Conservation (phyloP, 1,284 basidiomycete species). For the Moniliella sp. region DNA sequence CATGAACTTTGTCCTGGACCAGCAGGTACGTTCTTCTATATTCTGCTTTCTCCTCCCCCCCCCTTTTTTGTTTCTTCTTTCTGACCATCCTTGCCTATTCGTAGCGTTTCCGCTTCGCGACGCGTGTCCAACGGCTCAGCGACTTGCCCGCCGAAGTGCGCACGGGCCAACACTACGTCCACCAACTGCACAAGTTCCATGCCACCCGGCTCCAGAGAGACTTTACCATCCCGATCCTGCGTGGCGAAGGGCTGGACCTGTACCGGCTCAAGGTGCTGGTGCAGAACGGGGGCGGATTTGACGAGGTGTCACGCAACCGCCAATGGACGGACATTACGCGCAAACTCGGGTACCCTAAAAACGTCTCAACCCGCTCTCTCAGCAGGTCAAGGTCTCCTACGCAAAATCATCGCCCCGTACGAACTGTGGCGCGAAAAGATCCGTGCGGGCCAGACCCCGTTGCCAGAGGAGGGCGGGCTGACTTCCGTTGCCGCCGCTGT, state of each 20-base stretch:
- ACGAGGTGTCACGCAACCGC: slow-evolving; percentile 51
- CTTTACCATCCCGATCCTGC: slow-evolving; percentile 72
- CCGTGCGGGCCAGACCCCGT: background rate
- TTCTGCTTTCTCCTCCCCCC: background rate
- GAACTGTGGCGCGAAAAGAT: slow-evolving; percentile 52
- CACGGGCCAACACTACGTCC: slow-evolving; percentile 86
- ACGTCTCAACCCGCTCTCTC: slow-evolving; percentile 46
- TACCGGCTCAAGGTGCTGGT: slow-evolving; percentile 83
- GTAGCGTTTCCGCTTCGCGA: slow-evolving; percentile 82
- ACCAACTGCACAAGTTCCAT: slow-evolving; percentile 57
- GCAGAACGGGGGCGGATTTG: slow-evolving; percentile 62
- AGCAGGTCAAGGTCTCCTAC: slow-evolving; percentile 73
- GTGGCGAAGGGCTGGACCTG: slow-evolving; percentile 71
- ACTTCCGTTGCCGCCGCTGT: background rate
- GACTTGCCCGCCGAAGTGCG: slow-evolving; percentile 89
- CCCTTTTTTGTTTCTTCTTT: background rate
- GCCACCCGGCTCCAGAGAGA: no score
- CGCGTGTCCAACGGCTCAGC: slow-evolving; percentile 77
- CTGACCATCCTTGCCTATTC: slow-evolving; percentile 6
- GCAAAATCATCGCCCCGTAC: slow-evolving; percentile 71
- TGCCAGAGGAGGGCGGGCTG: background rate
- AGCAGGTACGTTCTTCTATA: slow-evolving; percentile 46
- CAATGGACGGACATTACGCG: slow-evolving; percentile 69
- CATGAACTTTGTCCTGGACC: slow-evolving; percentile 87
- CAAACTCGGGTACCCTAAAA: slow-evolving; percentile 51